phyloP scores from a whole-genome alignment of 371 early-diverging fungal genomes.

The Rhizopus delemar region DNA sequence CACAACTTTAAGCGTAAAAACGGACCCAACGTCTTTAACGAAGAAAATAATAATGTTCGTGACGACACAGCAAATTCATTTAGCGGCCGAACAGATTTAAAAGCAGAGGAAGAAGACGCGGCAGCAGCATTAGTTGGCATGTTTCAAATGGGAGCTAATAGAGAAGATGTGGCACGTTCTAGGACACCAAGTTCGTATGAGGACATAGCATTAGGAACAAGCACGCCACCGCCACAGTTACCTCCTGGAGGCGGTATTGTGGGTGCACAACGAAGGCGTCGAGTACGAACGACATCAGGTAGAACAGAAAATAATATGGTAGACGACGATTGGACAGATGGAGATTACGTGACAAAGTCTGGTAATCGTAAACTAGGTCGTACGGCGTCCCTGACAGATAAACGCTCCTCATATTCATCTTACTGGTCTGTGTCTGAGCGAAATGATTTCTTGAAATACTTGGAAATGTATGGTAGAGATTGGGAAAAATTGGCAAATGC shows the following conservation, averaged over 20 bases:
- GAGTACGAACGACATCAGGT: constrained; percentile 32
- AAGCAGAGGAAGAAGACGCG: constrained; percentile 57
- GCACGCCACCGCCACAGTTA: neutral
- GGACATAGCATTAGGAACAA: neutral
- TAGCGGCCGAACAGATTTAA: constrained; percentile 37
- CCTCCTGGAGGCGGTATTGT: constrained; percentile 1
- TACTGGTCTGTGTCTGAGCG: constrained; percentile 88
- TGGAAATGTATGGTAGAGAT: constrained; percentile 68
- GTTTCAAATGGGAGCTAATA: constrained; percentile 45
- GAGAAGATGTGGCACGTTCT: constrained; percentile 21
- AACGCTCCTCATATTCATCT: constrained; percentile 66
- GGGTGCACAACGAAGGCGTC: constrained; percentile 17
- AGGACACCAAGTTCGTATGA: constrained; percentile 17
- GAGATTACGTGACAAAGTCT: constrained; percentile 14
- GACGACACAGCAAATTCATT: constrained; percentile 9
- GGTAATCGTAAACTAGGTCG: constrained; percentile 35
- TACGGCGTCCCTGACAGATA: constrained; percentile 26
- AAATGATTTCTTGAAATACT: constrained; percentile 64
- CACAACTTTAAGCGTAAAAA: constrained; percentile 73
- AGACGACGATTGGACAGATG: constrained; percentile 34
- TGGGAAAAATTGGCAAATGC: constrained; percentile 77
- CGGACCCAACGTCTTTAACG: constrained; percentile 64
- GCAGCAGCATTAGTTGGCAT: constrained; percentile 53
- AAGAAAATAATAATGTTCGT: constrained; percentile 29
- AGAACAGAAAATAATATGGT: constrained; percentile 18